These are phyloP conservation scores for Quercus variabilis DNA, from an alignment of 306 rosid species.

Conservation along the genomic window DNA sequence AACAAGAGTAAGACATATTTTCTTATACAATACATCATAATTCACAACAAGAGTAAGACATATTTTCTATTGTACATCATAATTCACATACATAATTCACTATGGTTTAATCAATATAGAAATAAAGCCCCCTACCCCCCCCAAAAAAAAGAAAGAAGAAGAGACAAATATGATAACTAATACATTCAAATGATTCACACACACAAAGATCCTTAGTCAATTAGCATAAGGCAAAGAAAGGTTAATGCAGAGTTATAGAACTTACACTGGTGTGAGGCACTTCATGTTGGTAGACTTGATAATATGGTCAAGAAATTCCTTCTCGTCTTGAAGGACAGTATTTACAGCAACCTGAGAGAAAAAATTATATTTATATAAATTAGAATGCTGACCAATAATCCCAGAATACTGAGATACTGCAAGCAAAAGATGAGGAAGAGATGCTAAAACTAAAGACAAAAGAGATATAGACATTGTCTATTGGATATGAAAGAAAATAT, in stretches of 20 bases:
- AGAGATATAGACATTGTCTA: not conserved
- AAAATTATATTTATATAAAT: not conserved
- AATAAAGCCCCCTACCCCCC: too few species aligned
- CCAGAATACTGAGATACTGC: not conserved
- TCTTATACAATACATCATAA: too few species aligned
- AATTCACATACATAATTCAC: not conserved
- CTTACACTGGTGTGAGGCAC: too few species aligned
- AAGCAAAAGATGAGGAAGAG: not conserved
- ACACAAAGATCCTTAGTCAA: not conserved
- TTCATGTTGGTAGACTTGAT: too few species aligned
- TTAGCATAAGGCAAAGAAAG: too few species aligned
- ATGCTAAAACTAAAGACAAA: not conserved
- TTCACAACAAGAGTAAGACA: too few species aligned
- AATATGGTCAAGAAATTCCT: not conserved
- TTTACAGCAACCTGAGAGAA: slow-evolving; percentile 70
- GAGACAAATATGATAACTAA: too few species aligned
- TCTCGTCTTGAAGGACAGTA: slow-evolving; percentile 71
- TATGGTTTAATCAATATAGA: too few species aligned
- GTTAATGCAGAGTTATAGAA: too few species aligned
- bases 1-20: too few species aligned
- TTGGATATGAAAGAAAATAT: not conserved
- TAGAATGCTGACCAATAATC: slow-evolving; percentile 11
- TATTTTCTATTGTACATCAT: not conserved
- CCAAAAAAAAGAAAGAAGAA: too few species aligned
- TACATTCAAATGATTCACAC: too few species aligned